Percentiles rank a stretch among this genome's conserved stretches.
Evolutionary conservation across 441 rosid species (phyloP).

Genomic region (Syzygium syzygioides): DNA sequence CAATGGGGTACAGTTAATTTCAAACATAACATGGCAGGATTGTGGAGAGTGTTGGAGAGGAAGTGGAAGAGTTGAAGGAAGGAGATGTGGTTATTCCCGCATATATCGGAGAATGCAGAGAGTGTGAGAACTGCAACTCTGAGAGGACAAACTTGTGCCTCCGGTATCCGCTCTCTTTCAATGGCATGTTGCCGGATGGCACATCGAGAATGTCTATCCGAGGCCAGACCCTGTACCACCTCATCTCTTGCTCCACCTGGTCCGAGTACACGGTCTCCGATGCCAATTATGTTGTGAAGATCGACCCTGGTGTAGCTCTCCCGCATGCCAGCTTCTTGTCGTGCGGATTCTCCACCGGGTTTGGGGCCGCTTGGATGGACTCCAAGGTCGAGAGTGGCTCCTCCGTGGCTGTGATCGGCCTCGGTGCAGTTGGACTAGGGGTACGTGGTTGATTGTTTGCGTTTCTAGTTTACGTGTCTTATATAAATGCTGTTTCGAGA

Average conservation of each 20-base stretch:
- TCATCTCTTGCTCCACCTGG: constrained; percentile 39
- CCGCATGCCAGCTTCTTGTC: constrained; percentile 34
- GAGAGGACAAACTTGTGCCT: constrained; percentile 28
- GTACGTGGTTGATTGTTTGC: constrained; percentile 6
- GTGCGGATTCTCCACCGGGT: constrained; percentile 45
- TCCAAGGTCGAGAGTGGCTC: constrained; percentile 42
- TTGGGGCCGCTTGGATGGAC: constrained; percentile 59
- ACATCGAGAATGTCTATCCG: constrained; percentile 37
- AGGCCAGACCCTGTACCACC: constrained; percentile 24
- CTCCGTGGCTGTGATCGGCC: constrained; percentile 53
- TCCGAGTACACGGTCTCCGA: constrained; percentile 29
- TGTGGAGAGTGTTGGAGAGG: constrained; percentile 28
- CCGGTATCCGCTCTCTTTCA: constrained; percentile 2
- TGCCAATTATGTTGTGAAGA: constrained; percentile 19
- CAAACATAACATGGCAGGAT: constrained; percentile 10
- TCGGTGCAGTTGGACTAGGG: constrained; percentile 71
- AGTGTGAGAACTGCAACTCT: constrained; percentile 32
- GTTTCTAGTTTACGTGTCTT: background rate
- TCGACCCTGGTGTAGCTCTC: constrained; percentile 4
- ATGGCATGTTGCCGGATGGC: constrained; percentile 33
- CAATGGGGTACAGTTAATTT: background rate
- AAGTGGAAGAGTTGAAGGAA: constrained; percentile 19
- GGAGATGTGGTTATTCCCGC: constrained; percentile 43
- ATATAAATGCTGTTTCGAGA: background rate
- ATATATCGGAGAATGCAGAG: constrained; percentile 23